Conservation (phyloP, 768 basidiomycete genomes). For the Phaeotremella skinneri region DNA sequence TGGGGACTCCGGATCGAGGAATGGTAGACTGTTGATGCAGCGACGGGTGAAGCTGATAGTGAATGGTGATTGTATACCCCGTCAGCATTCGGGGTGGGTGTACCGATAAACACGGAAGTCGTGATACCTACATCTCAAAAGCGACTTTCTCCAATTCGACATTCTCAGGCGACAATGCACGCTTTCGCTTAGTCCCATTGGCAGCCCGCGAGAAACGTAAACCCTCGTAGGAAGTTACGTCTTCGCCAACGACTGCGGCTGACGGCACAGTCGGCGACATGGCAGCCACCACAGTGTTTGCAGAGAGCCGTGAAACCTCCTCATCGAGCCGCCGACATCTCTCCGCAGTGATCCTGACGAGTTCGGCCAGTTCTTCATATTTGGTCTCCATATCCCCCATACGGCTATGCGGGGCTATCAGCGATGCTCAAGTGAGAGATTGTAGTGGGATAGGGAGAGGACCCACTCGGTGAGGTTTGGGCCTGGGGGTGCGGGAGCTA, state of each 20-base stretch:
- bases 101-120: too few relatives aligned
- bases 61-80: not conserved
- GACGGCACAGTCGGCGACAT: not conserved
- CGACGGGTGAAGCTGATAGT: not conserved
- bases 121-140: not conserved
- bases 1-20: not conserved
- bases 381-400: not conserved
- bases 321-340: not conserved
- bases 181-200: not conserved
- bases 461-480: not conserved
- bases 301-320: not conserved
- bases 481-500: not conserved
- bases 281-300: too few relatives aligned
- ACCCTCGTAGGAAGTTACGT: not conserved
- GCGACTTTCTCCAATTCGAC: conserved; percentile 1
- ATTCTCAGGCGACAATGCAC: not conserved
- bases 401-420: not conserved
- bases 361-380: conserved; percentile 1
- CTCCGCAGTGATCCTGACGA: not conserved
- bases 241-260: not conserved
- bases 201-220: not conserved
- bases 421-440: not conserved
- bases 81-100: too few relatives aligned
- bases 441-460: too few relatives aligned
- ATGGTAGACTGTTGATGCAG: not conserved